Base-by-base conservation (phyloP, 2,329 filamentous ascomycete genomes). In the Ophiocordyceps camponoti-leonardi region DNA sequence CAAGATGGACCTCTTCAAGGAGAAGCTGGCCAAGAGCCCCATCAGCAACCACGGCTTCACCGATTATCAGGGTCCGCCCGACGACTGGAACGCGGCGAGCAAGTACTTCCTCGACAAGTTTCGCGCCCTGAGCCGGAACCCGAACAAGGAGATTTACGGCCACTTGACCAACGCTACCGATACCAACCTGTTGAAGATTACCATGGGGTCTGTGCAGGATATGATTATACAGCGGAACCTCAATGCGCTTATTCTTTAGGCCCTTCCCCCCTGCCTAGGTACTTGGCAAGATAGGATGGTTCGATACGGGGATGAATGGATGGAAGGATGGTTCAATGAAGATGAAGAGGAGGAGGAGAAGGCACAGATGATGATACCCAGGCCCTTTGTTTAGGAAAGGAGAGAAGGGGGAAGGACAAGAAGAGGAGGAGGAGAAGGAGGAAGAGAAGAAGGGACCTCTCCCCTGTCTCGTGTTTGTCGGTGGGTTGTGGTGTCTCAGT, bases 121-220 rank as follows among this genome's bases (percentile, higher is more conserved):
- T 67, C 90, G 96, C 58, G 92, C 85, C 62, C 72, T 98, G 62
- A 98, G 96, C 71, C 92, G 96, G 68, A 90, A 95, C 64, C 92
- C 96, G 72, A 94, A 87, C 46, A 98, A 98, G 75, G 92, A 98
- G 66, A 96, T 98, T 64, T 98, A 98, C 74, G 96, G 92, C 48
- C 92, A 96, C 67, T 98, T 98, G 69, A 98, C 92, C 44, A 96
- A 92, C 64, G 92, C 92, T 49, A 98, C 92, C 43, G 92, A 98
- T 62, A 98, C 92, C 30, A 95, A 90, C 58, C 92, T 96, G 67
- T 96, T 98, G 58, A 81, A 90, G 61, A 96, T 98, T 73, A 92
- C 96, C 67, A 98, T 98, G 92, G 88, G 33, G 18, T 86, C 82
- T 12, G 84, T 90, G 46, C 83, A 90, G 63, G 84, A 90, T 61